Percentiles rank a stretch among this genome's conserved stretches.
These are phyloP conservation scores for Histomonas meleagridis DNA, from an alignment of 208 protist genomes.

Conservation along the genomic window DNA sequence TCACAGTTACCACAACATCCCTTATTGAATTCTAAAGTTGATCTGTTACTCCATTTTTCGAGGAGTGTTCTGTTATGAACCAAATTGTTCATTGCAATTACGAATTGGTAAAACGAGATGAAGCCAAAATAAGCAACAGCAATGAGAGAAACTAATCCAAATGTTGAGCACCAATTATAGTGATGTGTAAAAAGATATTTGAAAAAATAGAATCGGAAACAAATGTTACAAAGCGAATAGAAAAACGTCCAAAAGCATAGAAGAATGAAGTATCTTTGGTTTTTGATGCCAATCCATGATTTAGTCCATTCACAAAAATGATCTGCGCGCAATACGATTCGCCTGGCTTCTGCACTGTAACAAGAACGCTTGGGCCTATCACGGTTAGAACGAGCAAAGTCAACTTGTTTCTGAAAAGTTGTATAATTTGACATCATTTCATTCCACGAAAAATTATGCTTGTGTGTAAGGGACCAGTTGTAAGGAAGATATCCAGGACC, in stretches of 20 bases:
- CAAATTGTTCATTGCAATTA: background rate
- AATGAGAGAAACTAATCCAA: too few species aligned
- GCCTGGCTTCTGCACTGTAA: background rate
- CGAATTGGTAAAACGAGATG: background rate
- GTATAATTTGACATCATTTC: background rate
- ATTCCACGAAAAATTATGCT: background rate
- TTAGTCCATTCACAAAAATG: slow-evolving; percentile 1
- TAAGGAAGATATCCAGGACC: slow-evolving; percentile 14
- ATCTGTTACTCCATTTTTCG: background rate
- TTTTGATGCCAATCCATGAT: background rate
- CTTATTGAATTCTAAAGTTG: too few species aligned
- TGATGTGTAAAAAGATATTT: too few species aligned
- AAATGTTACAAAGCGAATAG: background rate
- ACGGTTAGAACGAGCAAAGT: background rate
- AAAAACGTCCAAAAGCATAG: background rate
- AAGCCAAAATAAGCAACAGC: background rate
- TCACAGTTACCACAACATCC: background rate
- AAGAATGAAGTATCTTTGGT: background rate
- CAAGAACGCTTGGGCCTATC: background rate
- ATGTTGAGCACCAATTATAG: too few species aligned
- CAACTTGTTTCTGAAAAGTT: background rate
- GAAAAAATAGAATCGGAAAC: too few species aligned
- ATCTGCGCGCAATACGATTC: background rate
- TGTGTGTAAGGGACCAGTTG: background rate
- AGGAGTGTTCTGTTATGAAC: background rate